Conservation (phyloP, 805 yeast species). For the Nakazawaea ambrosiae region DNA sequence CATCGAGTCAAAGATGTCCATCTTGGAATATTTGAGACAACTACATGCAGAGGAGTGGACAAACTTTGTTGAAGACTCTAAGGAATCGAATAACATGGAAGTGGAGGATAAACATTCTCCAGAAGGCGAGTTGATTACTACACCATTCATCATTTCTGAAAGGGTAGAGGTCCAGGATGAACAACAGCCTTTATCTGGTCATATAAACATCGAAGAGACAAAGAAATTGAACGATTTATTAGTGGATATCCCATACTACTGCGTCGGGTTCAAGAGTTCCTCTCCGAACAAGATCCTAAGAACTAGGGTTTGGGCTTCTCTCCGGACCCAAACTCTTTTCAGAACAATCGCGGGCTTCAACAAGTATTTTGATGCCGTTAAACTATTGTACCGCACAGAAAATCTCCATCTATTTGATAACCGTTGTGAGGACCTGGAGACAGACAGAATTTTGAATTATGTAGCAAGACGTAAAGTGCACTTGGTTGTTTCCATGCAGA, state of each 20-base stretch:
- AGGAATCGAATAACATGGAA: constrained; percentile 18
- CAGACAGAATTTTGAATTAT: constrained; percentile 60
- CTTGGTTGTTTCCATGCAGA: constrained; percentile 83
- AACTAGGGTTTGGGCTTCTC: constrained; percentile 84
- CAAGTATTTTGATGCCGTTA: constrained; percentile 71
- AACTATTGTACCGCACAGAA: constrained; percentile 62
- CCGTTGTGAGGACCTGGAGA: constrained; percentile 31
- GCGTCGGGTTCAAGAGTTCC: constrained; percentile 66
- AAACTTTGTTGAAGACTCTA: constrained; percentile 70
- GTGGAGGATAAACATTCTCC: constrained; percentile 29
- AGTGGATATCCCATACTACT: constrained; percentile 62
- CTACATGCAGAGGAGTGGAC: constrained; percentile 76
- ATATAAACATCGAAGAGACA: constrained; percentile 13
- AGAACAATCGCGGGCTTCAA: constrained; percentile 79
- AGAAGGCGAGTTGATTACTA: constrained; percentile 10
- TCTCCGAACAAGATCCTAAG: constrained; percentile 56
- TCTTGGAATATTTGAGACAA: constrained; percentile 73
- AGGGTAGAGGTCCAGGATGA: constrained; percentile 33
- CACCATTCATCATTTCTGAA: constrained; percentile 11
- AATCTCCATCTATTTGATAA: constrained; percentile 42
- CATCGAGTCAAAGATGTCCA: constrained; percentile 39
- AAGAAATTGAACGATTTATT: constrained; percentile 33
- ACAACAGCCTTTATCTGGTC: constrained; percentile 13
- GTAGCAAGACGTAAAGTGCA: constrained; percentile 78
- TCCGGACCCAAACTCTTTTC: constrained; percentile 76